Percentiles rank a stretch among this genome's conserved stretches.
Conservation (phyloP, 2,329 filamentous ascomycete species). For the Pseudogymnoascus sp. region DNA sequence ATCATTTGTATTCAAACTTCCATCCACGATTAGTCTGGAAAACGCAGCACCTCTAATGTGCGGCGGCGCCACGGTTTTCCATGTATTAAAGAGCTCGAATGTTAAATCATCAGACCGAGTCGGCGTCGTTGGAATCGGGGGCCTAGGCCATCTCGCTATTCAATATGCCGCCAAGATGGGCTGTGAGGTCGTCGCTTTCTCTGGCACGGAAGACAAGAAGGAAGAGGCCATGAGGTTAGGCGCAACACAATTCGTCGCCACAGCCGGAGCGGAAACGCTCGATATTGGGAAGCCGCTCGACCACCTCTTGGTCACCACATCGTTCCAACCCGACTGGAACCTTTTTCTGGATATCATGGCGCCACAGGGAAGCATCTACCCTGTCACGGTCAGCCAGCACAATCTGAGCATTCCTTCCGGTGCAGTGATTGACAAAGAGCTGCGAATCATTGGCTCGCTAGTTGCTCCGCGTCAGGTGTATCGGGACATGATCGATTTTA, state of each 20-base stretch:
- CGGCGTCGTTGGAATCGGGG: constrained; percentile 48
- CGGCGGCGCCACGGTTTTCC: constrained; percentile 38
- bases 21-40: constrained; percentile 31
- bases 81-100: constrained; percentile 31
- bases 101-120: constrained; percentile 25
- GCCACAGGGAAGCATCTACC: constrained; percentile 52
- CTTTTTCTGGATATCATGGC: constrained; percentile 55
- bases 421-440: constrained; percentile 21
- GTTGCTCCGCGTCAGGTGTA: constrained; percentile 36
- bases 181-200: constrained; percentile 52
- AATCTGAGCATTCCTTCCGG: constrained; percentile 26
- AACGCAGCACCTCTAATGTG: constrained; percentile 41
- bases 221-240: constrained; percentile 53
- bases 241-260: constrained; percentile 54
- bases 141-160: constrained; percentile 55
- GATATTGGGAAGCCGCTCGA: constrained; percentile 22
- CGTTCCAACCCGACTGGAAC: constrained; percentile 48
- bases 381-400: constrained; percentile 56
- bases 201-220: constrained; percentile 53
- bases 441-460: constrained; percentile 24
- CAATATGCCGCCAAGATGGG: constrained; percentile 58
- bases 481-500: constrained; percentile 55
- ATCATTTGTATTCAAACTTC: constrained; percentile 35
- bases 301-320: constrained; percentile 26
- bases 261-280: constrained; percentile 32